Evolutionary conservation across 2,329 filamentous ascomycete species (phyloP).

Genomic region (Tolypocladium paradoxum): DNA sequence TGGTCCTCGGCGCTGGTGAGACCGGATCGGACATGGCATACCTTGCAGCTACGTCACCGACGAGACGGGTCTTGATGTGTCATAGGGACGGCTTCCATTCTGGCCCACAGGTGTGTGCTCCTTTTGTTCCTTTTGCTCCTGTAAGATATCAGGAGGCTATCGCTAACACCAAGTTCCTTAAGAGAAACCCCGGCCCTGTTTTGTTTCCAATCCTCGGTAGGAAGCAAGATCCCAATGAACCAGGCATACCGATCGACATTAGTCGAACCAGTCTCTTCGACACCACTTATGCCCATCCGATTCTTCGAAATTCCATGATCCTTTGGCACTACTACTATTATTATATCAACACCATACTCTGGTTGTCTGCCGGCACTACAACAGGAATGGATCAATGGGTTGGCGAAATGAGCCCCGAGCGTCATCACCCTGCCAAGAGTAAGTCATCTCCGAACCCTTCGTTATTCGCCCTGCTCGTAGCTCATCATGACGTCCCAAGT

Average conservation of each 20-base stretch:
- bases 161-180: not conserved
- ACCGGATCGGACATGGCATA: slow-evolving; percentile 31
- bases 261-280: slow-evolving; percentile 32
- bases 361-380: slow-evolving; percentile 22
- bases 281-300: slow-evolving; percentile 31
- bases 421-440: slow-evolving; percentile 17
- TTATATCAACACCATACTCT: slow-evolving; percentile 25
- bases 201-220: slow-evolving; percentile 9
- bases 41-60: slow-evolving; percentile 28
- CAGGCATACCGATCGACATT: slow-evolving; percentile 30
- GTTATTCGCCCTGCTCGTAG: no score
- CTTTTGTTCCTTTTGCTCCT: not conserved
- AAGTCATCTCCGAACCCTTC: not conserved
- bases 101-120: slow-evolving; percentile 23
- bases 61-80: slow-evolving; percentile 27
- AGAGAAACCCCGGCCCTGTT: slow-evolving; percentile 9
- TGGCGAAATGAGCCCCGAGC: slow-evolving; percentile 23
- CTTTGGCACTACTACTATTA: slow-evolving; percentile 31
- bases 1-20: slow-evolving; percentile 32
- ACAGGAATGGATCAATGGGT: slow-evolving; percentile 31
- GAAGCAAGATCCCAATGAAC: slow-evolving; percentile 6
- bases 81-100: slow-evolving; percentile 31
- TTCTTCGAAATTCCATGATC: slow-evolving; percentile 23
- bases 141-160: not conserved
- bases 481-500: slow-evolving; percentile 11